phyloP scores from a whole-genome alignment of 257 asterid genomes.

The Eustoma russellianum region DNA sequence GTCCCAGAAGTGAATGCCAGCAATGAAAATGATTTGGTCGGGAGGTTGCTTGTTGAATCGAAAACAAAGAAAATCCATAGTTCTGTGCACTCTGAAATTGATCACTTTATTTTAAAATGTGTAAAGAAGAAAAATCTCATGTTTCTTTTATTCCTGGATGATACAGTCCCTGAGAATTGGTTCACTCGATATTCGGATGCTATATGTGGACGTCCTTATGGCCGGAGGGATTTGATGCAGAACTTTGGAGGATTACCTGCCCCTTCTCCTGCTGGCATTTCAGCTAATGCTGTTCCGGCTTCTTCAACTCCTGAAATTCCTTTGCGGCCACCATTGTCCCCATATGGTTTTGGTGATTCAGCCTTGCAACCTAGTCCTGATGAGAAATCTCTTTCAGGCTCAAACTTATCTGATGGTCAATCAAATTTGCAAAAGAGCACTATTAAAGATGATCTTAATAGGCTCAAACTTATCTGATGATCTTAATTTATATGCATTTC shows the following conservation, averaged over 20 bases:
- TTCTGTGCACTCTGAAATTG: too few relatives aligned
- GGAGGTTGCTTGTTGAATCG: slow-evolving; percentile 39
- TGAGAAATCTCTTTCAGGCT: slow-evolving; percentile 16
- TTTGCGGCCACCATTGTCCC: too few relatives aligned
- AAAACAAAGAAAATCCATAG: too few relatives aligned
- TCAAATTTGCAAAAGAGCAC: slow-evolving; percentile 23
- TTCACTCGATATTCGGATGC: slow-evolving; percentile 30
- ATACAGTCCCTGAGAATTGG: slow-evolving; percentile 28
- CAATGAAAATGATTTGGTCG: slow-evolving; percentile 9
- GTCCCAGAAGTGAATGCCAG: slow-evolving; percentile 18
- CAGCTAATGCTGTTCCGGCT: too few relatives aligned
- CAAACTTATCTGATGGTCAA: too few relatives aligned
- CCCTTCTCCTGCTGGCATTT: slow-evolving; percentile 40
- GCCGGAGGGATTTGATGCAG: slow-evolving; percentile 49
- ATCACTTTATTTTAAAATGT: too few relatives aligned
- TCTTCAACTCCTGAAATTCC: slow-evolving; percentile 28
- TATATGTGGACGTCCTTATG: slow-evolving; percentile 26
- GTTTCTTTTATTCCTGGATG: slow-evolving; percentile 27
- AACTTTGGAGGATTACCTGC: slow-evolving; percentile 42
- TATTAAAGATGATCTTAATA: too few relatives aligned
- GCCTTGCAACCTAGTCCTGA: slow-evolving; percentile 22
- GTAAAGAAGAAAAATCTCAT: too few relatives aligned
- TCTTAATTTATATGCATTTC: too few relatives aligned
- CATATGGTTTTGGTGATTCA: slow-evolving; percentile 41
- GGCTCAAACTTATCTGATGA: too few relatives aligned